Evolutionary conservation across 2,329 filamentous ascomycete genomes (phyloP).

Genomic region (Scedosporium minutisporum): DNA sequence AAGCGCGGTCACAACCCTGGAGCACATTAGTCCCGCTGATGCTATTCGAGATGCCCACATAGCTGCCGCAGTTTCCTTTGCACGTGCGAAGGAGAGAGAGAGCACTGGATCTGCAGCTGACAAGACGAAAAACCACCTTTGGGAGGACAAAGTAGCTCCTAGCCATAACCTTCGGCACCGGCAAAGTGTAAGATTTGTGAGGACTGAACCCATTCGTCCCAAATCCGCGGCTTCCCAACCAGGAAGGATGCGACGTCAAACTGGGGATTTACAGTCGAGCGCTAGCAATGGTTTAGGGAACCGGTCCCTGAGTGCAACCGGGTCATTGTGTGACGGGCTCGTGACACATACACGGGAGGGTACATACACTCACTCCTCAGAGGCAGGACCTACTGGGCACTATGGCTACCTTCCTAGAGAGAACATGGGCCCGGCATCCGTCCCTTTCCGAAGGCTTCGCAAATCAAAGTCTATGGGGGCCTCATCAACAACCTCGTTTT

Average conservation of each 20-base stretch:
- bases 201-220: slow-evolving; percentile 19
- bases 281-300: neutral
- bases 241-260: slow-evolving; percentile 9
- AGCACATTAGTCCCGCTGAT: slow-evolving; percentile 37
- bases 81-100: slow-evolving; percentile 35
- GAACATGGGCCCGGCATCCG: slow-evolving; percentile 28
- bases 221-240: slow-evolving; percentile 20
- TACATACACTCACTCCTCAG: neutral
- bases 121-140: slow-evolving; percentile 14
- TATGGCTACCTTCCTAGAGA: neutral
- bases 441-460: slow-evolving; percentile 39
- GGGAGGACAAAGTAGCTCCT: neutral
- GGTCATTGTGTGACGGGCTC: neutral
- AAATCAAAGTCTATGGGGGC: slow-evolving; percentile 47
- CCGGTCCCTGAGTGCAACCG: neutral
- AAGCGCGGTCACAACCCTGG: slow-evolving; percentile 30
- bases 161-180: slow-evolving; percentile 26
- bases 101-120: slow-evolving; percentile 23
- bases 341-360: neutral
- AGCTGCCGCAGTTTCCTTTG: slow-evolving; percentile 53
- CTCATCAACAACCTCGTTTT: slow-evolving; percentile 13
- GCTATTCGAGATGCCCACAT: slow-evolving; percentile 51
- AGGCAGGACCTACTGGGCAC: neutral
- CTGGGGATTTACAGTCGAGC: neutral
- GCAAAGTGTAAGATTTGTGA: slow-evolving; percentile 48